A percentile compares a stretch with the other conserved stretches of the same genome.
phyloP scores from a whole-genome alignment of 208 protist species.

The Acanthamoeba lenticulata region DNA sequence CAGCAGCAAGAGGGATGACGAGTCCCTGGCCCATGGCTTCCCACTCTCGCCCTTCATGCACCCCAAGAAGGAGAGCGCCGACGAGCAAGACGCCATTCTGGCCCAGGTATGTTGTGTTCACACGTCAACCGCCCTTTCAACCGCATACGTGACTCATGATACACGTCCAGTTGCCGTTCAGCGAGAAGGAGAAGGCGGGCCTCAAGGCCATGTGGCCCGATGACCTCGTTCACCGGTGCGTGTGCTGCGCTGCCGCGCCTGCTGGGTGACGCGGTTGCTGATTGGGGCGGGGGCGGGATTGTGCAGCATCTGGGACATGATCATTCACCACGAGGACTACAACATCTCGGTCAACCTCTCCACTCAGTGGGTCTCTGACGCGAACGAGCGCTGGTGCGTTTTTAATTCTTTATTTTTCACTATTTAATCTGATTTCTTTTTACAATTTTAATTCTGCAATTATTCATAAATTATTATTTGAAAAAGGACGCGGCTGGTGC shows the following conservation, averaged over 20 bases:
- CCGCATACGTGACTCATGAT: too few species aligned
- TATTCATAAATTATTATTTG: too few species aligned
- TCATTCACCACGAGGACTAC: slow-evolving; percentile 93
- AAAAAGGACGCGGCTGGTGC: slow-evolving; percentile 85
- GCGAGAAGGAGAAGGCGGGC: slow-evolving; percentile 85
- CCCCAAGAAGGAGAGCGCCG: neutral
- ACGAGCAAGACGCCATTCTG: neutral
- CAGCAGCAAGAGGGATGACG: neutral
- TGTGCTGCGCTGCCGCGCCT: neutral
- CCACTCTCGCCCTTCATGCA: neutral
- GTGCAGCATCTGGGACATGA: slow-evolving; percentile 88
- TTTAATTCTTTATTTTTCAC: too few species aligned
- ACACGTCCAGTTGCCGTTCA: slow-evolving; percentile 86
- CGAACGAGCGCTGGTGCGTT: slow-evolving; percentile 83
- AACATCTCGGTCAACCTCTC: slow-evolving; percentile 90
- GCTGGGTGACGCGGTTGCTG: neutral
- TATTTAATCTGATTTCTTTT: too few species aligned
- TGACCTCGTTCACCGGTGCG: slow-evolving; percentile 81
- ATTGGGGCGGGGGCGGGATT: neutral
- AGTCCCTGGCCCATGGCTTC: neutral
- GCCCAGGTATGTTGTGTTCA: neutral
- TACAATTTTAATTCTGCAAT: too few species aligned
- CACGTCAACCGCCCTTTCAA: neutral
- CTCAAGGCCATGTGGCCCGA: slow-evolving; percentile 87
- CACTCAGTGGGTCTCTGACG: slow-evolving; percentile 87